A percentile compares a stretch with the other conserved stretches of the same genome.
These are phyloP conservation scores for Leccinellum albellum DNA, from an alignment of 768 basidiomycete genomes.

Conservation along the genomic window DNA sequence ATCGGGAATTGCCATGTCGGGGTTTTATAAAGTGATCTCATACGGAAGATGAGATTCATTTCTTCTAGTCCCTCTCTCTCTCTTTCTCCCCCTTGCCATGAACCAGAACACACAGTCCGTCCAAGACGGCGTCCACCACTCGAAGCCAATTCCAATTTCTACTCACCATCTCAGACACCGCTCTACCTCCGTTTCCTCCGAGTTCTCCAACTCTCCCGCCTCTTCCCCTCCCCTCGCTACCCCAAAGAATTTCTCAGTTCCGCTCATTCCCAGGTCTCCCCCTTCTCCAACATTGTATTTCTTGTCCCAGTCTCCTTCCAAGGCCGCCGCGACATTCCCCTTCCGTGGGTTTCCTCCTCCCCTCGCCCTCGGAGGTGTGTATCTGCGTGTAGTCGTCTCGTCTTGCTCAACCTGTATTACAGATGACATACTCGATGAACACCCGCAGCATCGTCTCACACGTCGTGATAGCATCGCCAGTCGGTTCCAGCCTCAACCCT, in stretches of 20 bases:
- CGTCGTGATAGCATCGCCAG: slow-evolving; percentile 60
- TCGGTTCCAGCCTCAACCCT: slow-evolving; percentile 48
- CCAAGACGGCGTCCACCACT: slow-evolving; percentile 42
- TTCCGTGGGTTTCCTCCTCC: slow-evolving; percentile 51
- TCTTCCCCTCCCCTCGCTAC: slow-evolving; percentile 53
- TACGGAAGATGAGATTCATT: neutral
- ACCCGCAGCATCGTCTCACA: slow-evolving; percentile 43
- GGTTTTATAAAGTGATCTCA: slow-evolving; percentile 21
- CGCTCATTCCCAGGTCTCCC: slow-evolving; percentile 49
- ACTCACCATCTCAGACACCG: slow-evolving; percentile 46
- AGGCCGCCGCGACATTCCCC: slow-evolving; percentile 53
- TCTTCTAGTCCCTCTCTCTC: neutral
- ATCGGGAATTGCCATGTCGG: slow-evolving; percentile 27
- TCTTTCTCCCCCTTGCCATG: slow-evolving; percentile 14
- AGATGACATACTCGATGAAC: slow-evolving; percentile 42
- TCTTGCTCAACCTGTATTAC: slow-evolving; percentile 5
- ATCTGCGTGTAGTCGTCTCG: neutral
- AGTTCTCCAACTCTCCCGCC: slow-evolving; percentile 51
- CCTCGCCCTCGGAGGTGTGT: slow-evolving; percentile 61
- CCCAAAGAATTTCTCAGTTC: slow-evolving; percentile 40
- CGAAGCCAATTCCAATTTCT: slow-evolving; percentile 63
- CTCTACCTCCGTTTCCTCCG: slow-evolving; percentile 61
- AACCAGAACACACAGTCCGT: slow-evolving; percentile 1
- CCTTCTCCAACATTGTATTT: slow-evolving; percentile 73
- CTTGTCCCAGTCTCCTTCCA: slow-evolving; percentile 56